These are phyloP conservation scores for Kuraishia molischiana DNA, from an alignment of 805 yeast species.

Conservation along the genomic window DNA sequence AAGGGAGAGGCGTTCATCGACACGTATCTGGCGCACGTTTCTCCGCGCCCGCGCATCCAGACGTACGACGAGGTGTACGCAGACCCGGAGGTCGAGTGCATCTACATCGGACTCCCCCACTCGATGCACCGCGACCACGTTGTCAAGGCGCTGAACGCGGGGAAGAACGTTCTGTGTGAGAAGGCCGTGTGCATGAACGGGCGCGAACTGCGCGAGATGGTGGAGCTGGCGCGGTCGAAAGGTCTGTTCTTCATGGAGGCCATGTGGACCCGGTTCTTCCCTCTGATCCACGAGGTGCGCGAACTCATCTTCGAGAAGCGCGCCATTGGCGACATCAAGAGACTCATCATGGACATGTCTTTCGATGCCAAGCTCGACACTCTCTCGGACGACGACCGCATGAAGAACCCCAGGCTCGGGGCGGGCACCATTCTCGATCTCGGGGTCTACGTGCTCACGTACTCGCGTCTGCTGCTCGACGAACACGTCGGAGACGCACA, in stretches of 20 bases:
- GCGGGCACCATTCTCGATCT: constrained; percentile 51
- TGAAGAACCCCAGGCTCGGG: constrained; percentile 35
- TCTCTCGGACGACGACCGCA: constrained; percentile 23
- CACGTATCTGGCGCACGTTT: constrained; percentile 4
- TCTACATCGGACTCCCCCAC: constrained; percentile 50
- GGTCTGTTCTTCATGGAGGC: constrained; percentile 47
- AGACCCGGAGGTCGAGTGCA: constrained; percentile 33
- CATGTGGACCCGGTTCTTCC: constrained; percentile 48
- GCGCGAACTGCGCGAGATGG: constrained; percentile 30
- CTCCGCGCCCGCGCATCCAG: constrained; percentile 11
- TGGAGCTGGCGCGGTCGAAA: constrained; percentile 31
- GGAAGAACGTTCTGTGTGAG: constrained; percentile 44
- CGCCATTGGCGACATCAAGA: constrained; percentile 34
- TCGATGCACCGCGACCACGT: constrained; percentile 37
- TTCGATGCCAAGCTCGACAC: constrained; percentile 23
- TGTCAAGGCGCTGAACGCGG: constrained; percentile 29
- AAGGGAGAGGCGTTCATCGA: constrained; percentile 26
- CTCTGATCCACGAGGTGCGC: constrained; percentile 27
- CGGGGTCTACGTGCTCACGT: constrained; percentile 43
- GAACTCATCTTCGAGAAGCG: constrained; percentile 27
- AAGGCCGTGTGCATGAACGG: constrained; percentile 43
- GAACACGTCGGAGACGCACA: constrained; percentile 20
- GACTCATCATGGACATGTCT: constrained; percentile 34
- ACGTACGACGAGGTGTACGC: constrained; percentile 33
- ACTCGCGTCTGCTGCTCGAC: constrained; percentile 29